Base-by-base conservation (phyloP, 2,329 filamentous ascomycete species). In the Diaporthe helianthi region DNA sequence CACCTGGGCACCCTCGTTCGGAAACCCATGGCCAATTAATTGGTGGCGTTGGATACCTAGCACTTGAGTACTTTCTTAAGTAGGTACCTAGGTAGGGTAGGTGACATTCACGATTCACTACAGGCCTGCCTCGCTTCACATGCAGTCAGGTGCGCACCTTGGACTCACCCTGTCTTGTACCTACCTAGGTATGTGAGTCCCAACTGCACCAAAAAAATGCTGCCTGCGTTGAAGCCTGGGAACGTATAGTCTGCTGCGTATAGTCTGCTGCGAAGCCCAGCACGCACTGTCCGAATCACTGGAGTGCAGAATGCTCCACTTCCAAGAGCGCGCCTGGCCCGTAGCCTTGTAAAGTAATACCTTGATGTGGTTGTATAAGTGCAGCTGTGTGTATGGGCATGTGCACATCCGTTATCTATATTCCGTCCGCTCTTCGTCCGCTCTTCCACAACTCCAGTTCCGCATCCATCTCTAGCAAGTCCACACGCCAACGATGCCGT, bases 401-500 rank as follows among this genome's bases (percentile, higher is more conserved):
- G 53, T 69, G 49, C 61, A 58, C 58, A 36, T 31, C 58, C 58
- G 9, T 63, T 63, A n/a, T 63, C 31, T 63, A 24, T 44, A 49
- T 63, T 29, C 33, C 29, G 46, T 67, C 24, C 33, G 53, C 41
- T 60, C 22, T 29, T 41, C 29, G 46, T 67, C 24, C 33, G 53
- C 41, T 60, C 22, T 29, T 51, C 2, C 31, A 22, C 9, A n/a
- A 10, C 36, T 52, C 41, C 22, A 46, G 19, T n/a, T 92, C 96
- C 96, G 98, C 63, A 97, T n/a, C 19, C 63, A 97, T n/a, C 19
- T 64, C 68, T 80, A 87, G 76, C 92, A 95, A 68, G 90, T 92
- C 96, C 96, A 99, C 63, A 97, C 91, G 47, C 94, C 96, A 36
- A 99, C 90, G 66, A 92, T 87, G 67, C 96, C 96, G 77, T 98